phyloP scores from a whole-genome alignment of 2,329 filamentous ascomycete species.

The Xylaria digitata region DNA sequence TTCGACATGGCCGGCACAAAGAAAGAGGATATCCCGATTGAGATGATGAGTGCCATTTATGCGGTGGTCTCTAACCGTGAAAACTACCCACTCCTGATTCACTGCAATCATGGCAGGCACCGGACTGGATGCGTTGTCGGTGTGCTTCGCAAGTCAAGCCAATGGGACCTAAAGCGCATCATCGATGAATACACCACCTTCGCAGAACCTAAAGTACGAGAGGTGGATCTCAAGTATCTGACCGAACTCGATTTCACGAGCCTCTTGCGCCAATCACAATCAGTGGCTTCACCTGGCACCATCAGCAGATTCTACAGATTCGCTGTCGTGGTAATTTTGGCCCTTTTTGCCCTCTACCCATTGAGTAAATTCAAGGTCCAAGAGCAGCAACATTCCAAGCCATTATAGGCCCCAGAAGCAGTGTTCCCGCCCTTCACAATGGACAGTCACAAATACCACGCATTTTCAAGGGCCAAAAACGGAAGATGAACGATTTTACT shows the following conservation, averaged over 20 bases:
- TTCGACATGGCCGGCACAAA: slow-evolving; percentile 91
- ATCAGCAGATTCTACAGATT: slow-evolving; percentile 37
- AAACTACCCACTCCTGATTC: slow-evolving; percentile 85
- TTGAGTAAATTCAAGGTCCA: slow-evolving; percentile 27
- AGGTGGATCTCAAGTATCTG: slow-evolving; percentile 70
- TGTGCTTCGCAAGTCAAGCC: slow-evolving; percentile 77
- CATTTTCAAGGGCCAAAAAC: not conserved
- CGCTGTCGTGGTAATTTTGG: slow-evolving; percentile 34
- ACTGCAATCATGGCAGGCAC: slow-evolving; percentile 96
- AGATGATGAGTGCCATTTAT: slow-evolving; percentile 77
- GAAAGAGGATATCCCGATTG: slow-evolving; percentile 74
- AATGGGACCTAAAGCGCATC: slow-evolving; percentile 71
- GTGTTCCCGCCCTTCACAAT: not conserved
- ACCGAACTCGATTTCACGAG: slow-evolving; percentile 58
- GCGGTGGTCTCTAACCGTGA: slow-evolving; percentile 75
- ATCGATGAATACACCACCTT: slow-evolving; percentile 80
- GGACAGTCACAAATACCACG: not conserved
- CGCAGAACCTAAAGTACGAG: slow-evolving; percentile 69
- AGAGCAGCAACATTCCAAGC: not conserved
- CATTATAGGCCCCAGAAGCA: slow-evolving; percentile 1
- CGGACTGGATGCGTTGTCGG: slow-evolving; percentile 91
- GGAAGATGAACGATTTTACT: not conserved
- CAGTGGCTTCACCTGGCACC: not conserved
- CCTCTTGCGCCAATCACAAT: slow-evolving; percentile 42
- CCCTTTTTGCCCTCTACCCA: slow-evolving; percentile 25